Percentiles rank a stretch among this genome's conserved stretches.
Conservation (phyloP, 1,284 basidiomycete species). For the Amylostereum chailletii region DNA sequence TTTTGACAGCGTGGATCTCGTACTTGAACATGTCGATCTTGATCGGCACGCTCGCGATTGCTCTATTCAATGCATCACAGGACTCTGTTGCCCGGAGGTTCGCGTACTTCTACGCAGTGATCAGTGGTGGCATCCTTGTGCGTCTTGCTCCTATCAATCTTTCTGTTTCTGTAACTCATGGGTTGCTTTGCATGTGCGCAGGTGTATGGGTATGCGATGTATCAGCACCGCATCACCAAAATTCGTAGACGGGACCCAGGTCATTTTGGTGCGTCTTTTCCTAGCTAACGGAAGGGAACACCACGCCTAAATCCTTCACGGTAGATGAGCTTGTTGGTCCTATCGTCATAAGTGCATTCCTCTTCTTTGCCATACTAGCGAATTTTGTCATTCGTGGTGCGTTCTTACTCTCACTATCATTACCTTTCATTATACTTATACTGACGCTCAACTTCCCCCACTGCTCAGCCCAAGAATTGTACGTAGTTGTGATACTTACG, state of each 20-base stretch:
- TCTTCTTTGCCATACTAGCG: slow-evolving; percentile 79
- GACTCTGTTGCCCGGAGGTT: slow-evolving; percentile 73
- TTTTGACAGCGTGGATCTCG: slow-evolving; percentile 71
- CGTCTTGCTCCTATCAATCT: slow-evolving; percentile 11
- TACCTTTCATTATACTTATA: background rate
- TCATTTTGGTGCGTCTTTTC: slow-evolving; percentile 64
- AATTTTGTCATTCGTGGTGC: slow-evolving; percentile 83
- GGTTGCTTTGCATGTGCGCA: slow-evolving; percentile 17
- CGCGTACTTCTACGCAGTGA: slow-evolving; percentile 78
- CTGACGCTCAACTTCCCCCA: background rate
- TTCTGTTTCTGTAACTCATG: background rate
- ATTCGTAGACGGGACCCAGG: slow-evolving; percentile 89
- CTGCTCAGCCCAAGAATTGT: no score
- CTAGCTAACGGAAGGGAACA: background rate
- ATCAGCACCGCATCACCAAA: slow-evolving; percentile 85
- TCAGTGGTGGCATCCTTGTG: slow-evolving; percentile 65
- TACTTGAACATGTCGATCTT: slow-evolving; percentile 86
- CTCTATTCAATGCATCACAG: slow-evolving; percentile 81
- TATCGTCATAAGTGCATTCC: slow-evolving; percentile 65
- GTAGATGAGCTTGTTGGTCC: slow-evolving; percentile 78
- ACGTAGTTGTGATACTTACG: no score
- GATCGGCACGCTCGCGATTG: slow-evolving; percentile 79
- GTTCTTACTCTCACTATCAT: slow-evolving; percentile 16
- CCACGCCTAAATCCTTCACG: background rate
- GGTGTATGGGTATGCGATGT: slow-evolving; percentile 84